phyloP scores from a whole-genome alignment of 2,329 filamentous ascomycete genomes.

The Endocalyx cinctus region DNA sequence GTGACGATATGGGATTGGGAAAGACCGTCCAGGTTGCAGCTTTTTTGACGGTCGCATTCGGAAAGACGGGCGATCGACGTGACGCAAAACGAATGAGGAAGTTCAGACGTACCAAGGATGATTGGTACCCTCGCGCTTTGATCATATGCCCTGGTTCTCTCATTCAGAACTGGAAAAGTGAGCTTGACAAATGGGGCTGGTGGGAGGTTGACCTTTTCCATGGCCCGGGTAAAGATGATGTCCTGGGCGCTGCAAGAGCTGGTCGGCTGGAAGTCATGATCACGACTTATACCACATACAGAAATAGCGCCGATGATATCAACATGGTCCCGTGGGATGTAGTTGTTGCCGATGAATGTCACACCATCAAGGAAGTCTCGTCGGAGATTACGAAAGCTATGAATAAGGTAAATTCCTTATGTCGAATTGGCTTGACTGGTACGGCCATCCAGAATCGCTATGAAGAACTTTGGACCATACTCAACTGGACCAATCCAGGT shows the following conservation, averaged over 20 bases:
- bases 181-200: constrained; percentile 89
- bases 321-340: constrained; percentile 92
- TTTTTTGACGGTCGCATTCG: constrained; percentile 86
- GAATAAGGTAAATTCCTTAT: constrained; percentile 85
- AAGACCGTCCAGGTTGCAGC: constrained; percentile 96
- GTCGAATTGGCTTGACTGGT: constrained; percentile 87
- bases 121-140: constrained; percentile 79
- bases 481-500: constrained; percentile 95
- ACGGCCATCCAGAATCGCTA: constrained; percentile 98
- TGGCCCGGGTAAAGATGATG: constrained; percentile 62
- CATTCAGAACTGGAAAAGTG: constrained; percentile 86
- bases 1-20: constrained; percentile 95
- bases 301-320: constrained; percentile 65
- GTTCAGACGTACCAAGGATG: constrained; percentile 57
- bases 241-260: constrained; percentile 65
- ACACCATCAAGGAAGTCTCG: constrained; percentile 74
- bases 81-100: constrained; percentile 86
- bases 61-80: constrained; percentile 85
- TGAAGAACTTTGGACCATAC: constrained; percentile 89
- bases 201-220: constrained; percentile 87
- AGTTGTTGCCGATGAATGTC: constrained; percentile 91
- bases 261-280: constrained; percentile 87
- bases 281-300: constrained; percentile 90
- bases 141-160: constrained; percentile 86
- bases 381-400: constrained; percentile 81